These are phyloP conservation scores for Neocucurbitaria cava DNA, from an alignment of 2,329 filamentous ascomycete species.

Conservation along the genomic window DNA sequence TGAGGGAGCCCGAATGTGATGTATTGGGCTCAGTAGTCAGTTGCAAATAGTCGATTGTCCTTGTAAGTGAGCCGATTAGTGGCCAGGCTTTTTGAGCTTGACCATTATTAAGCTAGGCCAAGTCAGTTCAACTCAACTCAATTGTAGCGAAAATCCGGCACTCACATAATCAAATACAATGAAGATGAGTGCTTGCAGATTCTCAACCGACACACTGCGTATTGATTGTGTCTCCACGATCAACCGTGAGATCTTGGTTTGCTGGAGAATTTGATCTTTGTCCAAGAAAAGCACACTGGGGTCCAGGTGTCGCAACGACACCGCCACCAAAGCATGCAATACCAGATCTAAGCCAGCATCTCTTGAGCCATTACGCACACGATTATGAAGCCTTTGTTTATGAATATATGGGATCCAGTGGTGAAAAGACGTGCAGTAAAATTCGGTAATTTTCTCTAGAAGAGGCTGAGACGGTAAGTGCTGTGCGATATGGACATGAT, in stretches of 20 bases:
- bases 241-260: conserved; percentile 33
- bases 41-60: conserved; percentile 44
- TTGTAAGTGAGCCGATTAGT: conserved; percentile 42
- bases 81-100: conserved; percentile 40
- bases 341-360: conserved; percentile 29
- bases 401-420: conserved; percentile 46
- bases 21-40: conserved; percentile 38
- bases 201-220: conserved; percentile 36
- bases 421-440: conserved; percentile 43
- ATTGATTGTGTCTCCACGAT: conserved; percentile 41
- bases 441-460: conserved; percentile 36
- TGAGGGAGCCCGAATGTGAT: conserved; percentile 34
- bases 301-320: conserved; percentile 39
- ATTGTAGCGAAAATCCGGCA: not conserved
- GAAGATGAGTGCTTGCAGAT: conserved; percentile 40
- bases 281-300: conserved; percentile 30
- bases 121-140: not conserved
- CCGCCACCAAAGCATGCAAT: conserved; percentile 38
- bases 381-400: conserved; percentile 36
- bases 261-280: conserved; percentile 32
- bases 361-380: conserved; percentile 23
- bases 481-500: conserved; percentile 31
- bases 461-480: conserved; percentile 35
- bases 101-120: conserved; percentile 37
- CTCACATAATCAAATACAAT: conserved; percentile 43